Conservation (phyloP, 495 filamentous ascomycete genomes). For the Aspergillus panamensis region DNA sequence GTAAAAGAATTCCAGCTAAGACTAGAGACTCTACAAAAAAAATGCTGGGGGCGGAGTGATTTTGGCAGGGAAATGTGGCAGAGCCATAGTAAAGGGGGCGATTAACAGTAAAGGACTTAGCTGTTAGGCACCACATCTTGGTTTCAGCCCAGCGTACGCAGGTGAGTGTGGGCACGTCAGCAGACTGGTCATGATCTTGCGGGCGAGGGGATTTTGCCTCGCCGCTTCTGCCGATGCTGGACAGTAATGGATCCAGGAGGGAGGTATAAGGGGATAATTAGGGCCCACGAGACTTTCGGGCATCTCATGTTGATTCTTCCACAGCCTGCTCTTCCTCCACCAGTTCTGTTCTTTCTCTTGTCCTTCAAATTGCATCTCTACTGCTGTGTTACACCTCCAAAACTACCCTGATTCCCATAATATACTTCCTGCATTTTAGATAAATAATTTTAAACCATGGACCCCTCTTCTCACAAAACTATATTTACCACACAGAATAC, state of each 20-base stretch:
- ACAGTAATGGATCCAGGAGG: neutral
- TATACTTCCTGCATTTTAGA: constrained; percentile 8
- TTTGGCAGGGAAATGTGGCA: no score
- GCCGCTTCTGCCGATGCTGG: neutral
- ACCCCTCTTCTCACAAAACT: neutral
- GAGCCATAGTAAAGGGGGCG: no score
- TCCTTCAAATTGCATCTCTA: neutral
- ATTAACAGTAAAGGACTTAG: no score
- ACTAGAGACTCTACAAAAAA: no score
- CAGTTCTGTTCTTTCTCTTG: neutral
- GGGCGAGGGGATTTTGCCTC: constrained; percentile 2
- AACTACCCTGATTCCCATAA: constrained; percentile 2
- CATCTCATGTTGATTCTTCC: constrained; percentile 2
- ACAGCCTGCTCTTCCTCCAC: neutral
- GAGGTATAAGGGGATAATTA: constrained; percentile 1
- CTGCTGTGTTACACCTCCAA: neutral
- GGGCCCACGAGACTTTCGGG: neutral
- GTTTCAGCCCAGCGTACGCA: neutral
- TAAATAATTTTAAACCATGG: constrained; percentile 10
- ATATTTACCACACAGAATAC: neutral
- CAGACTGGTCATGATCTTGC: neutral
- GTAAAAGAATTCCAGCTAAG: no score
- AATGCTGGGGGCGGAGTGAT: no score
- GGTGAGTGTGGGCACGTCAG: neutral
- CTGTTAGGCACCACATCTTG: neutral